These are phyloP conservation scores for Penicillium sp. DNA, from an alignment of 2,329 filamentous ascomycete species.

Conservation along the genomic window DNA sequence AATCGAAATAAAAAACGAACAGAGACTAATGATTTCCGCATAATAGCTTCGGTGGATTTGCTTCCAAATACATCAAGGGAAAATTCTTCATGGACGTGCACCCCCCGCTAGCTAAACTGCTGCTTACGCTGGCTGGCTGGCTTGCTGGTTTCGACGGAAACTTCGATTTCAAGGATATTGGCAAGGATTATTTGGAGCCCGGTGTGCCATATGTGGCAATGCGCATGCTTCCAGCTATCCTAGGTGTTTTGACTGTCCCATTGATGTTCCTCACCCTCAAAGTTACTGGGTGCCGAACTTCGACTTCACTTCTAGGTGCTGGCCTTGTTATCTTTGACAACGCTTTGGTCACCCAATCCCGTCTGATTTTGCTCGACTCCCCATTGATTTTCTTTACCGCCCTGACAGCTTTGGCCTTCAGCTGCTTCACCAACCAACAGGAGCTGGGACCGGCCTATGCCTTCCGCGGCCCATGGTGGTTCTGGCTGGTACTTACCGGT, in stretches of 20 bases:
- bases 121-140: constrained; percentile 93
- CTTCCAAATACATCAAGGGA: constrained; percentile 98
- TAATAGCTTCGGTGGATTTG: constrained; percentile 89
- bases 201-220: constrained; percentile 96
- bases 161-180: constrained; percentile 99
- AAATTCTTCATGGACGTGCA: constrained; percentile 99
- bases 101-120: constrained; percentile 90
- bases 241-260: constrained; percentile 83
- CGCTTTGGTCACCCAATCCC: constrained; percentile 88
- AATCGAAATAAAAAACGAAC: neutral
- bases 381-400: constrained; percentile 91
- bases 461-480: constrained; percentile 93
- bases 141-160: constrained; percentile 90
- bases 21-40: neutral
- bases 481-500: constrained; percentile 87
- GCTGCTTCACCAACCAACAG: constrained; percentile 93
- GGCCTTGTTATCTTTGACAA: constrained; percentile 94
- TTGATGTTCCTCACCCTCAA: constrained; percentile 95
- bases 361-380: constrained; percentile 92
- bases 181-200: constrained; percentile 95
- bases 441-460: constrained; percentile 86
- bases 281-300: constrained; percentile 81
- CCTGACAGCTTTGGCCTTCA: constrained; percentile 84
- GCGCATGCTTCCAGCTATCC: constrained; percentile 86
- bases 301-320: constrained; percentile 78